These are phyloP conservation scores for Xylaria sp. DNA, from an alignment of 2,329 filamentous ascomycete species.

Conservation along the genomic window DNA sequence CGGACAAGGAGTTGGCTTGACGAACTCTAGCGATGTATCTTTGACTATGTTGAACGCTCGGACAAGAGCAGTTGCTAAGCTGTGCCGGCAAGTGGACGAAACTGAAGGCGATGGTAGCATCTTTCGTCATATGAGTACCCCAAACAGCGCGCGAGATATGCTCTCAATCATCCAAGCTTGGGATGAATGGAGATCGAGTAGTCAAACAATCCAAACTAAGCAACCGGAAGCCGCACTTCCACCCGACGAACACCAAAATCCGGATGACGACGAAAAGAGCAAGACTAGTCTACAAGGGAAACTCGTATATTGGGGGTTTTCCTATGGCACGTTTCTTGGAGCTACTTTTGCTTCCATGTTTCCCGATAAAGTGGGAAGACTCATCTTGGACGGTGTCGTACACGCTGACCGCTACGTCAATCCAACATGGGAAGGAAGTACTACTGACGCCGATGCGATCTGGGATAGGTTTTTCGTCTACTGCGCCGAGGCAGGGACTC, in stretches of 20 bases:
- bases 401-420: conserved; percentile 57
- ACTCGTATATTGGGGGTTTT: conserved; percentile 55
- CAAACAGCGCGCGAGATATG: conserved; percentile 55
- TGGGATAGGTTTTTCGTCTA: conserved; percentile 59
- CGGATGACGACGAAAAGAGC: conserved; percentile 28
- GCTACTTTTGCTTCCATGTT: conserved; percentile 56
- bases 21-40: conserved; percentile 52
- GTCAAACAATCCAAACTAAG: conserved; percentile 31
- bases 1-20: conserved; percentile 50
- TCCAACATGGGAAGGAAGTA: conserved; percentile 54
- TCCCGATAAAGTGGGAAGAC: conserved; percentile 55
- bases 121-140: conserved; percentile 50
- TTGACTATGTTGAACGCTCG: conserved; percentile 47
- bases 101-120: conserved; percentile 48
- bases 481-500: conserved; percentile 58
- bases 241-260: conserved; percentile 15
- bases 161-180: conserved; percentile 56
- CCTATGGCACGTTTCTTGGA: conserved; percentile 55
- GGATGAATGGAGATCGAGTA: conserved; percentile 49
- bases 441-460: conserved; percentile 59
- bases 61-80: conserved; percentile 47
- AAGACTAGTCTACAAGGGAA: conserved; percentile 45
- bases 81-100: conserved; percentile 50
- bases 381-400: conserved; percentile 55
- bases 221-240: conserved; percentile 29